phyloP scores from a whole-genome alignment of 805 yeast genomes.

The Candida maesae region DNA sequence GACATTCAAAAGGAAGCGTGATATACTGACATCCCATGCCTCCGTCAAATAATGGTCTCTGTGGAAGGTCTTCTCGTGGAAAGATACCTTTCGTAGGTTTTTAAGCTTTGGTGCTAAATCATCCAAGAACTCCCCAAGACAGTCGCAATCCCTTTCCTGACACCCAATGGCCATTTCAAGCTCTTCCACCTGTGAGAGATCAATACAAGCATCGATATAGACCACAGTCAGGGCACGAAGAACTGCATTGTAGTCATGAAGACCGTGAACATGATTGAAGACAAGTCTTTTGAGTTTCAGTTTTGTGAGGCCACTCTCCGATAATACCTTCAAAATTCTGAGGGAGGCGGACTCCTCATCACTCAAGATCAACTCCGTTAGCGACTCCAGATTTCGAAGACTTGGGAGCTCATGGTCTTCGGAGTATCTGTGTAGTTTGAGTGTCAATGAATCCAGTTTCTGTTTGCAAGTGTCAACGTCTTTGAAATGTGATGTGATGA shows the following conservation, averaged over 20 bases:
- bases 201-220: conserved; percentile 30
- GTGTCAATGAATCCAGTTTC: conserved; percentile 5
- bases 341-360: conserved; percentile 35
- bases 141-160: conserved; percentile 41
- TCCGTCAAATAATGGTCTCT: conserved; percentile 46
- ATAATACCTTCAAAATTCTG: conserved; percentile 31
- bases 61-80: conserved; percentile 36
- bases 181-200: conserved; percentile 30
- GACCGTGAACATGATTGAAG: conserved; percentile 44
- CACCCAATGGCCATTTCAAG: conserved; percentile 56
- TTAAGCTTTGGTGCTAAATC: conserved; percentile 33
- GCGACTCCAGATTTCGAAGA: neutral
- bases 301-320: conserved; percentile 19
- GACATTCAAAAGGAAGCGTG: conserved; percentile 37
- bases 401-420: conserved; percentile 7
- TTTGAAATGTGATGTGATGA: conserved; percentile 8
- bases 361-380: conserved; percentile 29
- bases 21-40: conserved; percentile 49
- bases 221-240: conserved; percentile 29
- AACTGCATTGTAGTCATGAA: conserved; percentile 36
- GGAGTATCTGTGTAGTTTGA: conserved; percentile 14
- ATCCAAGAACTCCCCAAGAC: conserved; percentile 41
- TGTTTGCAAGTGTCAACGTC: conserved; percentile 9
- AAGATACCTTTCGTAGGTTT: conserved; percentile 23
- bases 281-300: conserved; percentile 35